Base-by-base conservation (phyloP, 306 rosid genomes). In the Dalbergia oliveri region DNA sequence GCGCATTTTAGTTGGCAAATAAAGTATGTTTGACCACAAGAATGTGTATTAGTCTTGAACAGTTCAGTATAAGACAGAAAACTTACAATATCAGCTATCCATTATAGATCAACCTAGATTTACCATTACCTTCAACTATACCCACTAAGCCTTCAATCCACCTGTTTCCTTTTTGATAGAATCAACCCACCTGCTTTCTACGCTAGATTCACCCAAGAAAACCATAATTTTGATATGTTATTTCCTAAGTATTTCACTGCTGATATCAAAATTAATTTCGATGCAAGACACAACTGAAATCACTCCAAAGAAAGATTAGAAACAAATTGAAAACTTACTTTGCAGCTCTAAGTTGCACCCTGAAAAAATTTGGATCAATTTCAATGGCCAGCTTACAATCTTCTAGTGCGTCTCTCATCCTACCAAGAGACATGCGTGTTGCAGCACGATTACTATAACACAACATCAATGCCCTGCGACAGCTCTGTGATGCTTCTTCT, bases 371-470 rank as follows among this genome's bases (percentile, higher is more conserved):
- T 65, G 90, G 94, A 90, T 91, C 99, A 54, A 95, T 89, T 68
- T 89, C 88, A 60, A 91, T 83, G 78, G 97, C 96, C 88, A 89
- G 81, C 84, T 73, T 79, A 89, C 98, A 95, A 81, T 95, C 99
- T 64, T 75, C 86, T 76, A 93, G 82, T 34, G 97, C 99, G 81
- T 89, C 98, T 82, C 92, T 90, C 88, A 95, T 76, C 85, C 87
- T 90, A 81, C 99, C 97, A 87, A 95, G 94, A 84, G 97, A 80
- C 91, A 95, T 93, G 50, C 88, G 91, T 54, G 98, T 88, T 69
- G 99, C 99, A 86, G 97, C 98, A 69, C 96, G 94, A 86, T 95
- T 95, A 87, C 99, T 95, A 81, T 95, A 95, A 79, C 98, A 93
- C n/a, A 95, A 90, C 91, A 95, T 88, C 90, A 93, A 82, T 34